Conservation (phyloP, 2,329 filamentous ascomycete genomes). For the Ampelomyces quisqualis region DNA sequence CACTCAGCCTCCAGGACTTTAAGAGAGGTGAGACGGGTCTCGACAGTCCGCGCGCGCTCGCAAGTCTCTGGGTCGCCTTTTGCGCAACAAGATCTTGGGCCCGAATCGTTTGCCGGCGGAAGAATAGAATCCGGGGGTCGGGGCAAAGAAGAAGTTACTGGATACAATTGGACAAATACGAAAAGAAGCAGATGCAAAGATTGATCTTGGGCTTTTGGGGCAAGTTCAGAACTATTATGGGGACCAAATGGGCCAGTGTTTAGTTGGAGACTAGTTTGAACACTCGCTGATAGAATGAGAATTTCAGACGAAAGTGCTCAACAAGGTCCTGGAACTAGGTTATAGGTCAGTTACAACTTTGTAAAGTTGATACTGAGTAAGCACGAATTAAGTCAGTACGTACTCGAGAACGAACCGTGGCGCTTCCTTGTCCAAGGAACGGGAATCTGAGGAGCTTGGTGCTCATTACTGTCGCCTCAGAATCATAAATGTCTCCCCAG, state of each 20-base stretch:
- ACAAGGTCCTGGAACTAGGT: background rate
- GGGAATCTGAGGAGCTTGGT: too few relatives aligned
- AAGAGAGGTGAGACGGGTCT: conserved; percentile 13
- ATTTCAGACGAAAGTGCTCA: background rate
- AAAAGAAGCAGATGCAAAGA: background rate
- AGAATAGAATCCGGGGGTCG: background rate
- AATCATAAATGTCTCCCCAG: too few relatives aligned
- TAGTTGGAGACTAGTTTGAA: conserved; percentile 2
- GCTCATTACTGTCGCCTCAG: too few relatives aligned
- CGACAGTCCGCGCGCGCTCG: conserved; percentile 8
- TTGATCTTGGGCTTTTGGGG: background rate
- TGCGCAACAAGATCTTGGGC: conserved; percentile 2
- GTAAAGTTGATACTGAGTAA: too few relatives aligned
- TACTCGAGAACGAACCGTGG: too few relatives aligned
- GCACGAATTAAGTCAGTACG: too few relatives aligned
- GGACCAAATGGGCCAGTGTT: background rate
- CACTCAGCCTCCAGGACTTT: conserved; percentile 5
- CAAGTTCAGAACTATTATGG: conserved; percentile 1
- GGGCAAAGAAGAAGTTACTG: background rate
- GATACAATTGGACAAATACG: background rate
- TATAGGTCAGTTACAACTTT: too few relatives aligned
- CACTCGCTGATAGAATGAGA: background rate
- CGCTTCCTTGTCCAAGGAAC: too few relatives aligned
- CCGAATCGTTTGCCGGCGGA: background rate
- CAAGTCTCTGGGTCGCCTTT: background rate